These are phyloP conservation scores for Rehmannia glutinosa DNA, from an alignment of 257 asterid species.

Conservation along the genomic window DNA sequence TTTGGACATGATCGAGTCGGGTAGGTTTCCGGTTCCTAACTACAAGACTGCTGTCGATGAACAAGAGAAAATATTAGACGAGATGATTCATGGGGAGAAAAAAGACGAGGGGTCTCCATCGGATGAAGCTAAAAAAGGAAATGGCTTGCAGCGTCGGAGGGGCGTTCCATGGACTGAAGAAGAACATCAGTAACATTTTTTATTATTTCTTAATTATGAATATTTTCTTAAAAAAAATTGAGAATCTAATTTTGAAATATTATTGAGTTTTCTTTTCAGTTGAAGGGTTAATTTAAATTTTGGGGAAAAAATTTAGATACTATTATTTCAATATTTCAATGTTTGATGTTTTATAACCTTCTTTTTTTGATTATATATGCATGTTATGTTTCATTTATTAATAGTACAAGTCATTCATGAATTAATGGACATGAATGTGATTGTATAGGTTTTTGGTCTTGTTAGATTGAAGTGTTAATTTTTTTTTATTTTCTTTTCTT, in stretches of 20 bases:
- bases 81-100: background rate
- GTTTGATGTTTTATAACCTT: background rate
- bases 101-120: background rate
- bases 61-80: background rate
- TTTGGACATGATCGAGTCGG: slow-evolving; percentile 25
- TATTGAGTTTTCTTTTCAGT: background rate
- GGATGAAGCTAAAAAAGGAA: background rate
- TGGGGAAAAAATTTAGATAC: too few relatives aligned
- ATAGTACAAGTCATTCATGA: background rate
- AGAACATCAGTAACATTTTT: slow-evolving; percentile 32
- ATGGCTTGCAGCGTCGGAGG: background rate
- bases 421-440: background rate
- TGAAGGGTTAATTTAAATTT: background rate
- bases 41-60: background rate
- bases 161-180: slow-evolving; percentile 34
- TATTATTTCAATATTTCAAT: background rate
- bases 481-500: too few relatives aligned
- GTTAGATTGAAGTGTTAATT: background rate
- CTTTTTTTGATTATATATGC: background rate
- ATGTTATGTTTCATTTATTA: background rate
- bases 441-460: too few relatives aligned
- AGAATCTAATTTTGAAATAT: too few relatives aligned
- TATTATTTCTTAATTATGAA: background rate
- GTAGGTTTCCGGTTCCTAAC: slow-evolving; percentile 7
- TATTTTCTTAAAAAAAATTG: too few relatives aligned